Conservation (phyloP, 345 rosid genomes). For the Angophora floribunda region DNA sequence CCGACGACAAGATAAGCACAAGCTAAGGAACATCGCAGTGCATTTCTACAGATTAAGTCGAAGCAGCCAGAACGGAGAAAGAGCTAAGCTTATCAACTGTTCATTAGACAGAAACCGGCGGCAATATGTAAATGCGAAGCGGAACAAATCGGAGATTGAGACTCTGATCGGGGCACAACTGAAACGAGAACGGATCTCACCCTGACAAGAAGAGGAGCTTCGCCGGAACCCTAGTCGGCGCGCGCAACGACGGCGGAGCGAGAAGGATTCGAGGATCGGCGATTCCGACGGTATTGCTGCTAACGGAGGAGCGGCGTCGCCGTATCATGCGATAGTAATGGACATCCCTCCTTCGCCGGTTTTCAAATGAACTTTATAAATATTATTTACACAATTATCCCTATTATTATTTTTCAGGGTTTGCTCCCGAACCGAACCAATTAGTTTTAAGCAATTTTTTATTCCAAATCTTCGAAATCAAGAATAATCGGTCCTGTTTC, state of each 20-base stretch:
- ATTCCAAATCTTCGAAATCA: no score
- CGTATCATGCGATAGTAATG: neutral
- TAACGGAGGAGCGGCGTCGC: neutral
- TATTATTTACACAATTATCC: rapidly evolving
- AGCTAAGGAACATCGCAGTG: neutral
- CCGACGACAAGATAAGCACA: neutral
- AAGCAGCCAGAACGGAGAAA: neutral
- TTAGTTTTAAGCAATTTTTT: rapidly evolving
- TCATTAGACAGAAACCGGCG: neutral
- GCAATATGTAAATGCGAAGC: neutral
- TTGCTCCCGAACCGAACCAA: rapidly evolving
- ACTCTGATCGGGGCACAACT: neutral
- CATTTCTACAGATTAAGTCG: neutral
- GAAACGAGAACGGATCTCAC: neutral
- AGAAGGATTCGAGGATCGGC: neutral
- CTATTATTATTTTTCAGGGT: rapidly evolving
- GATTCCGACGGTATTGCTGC: neutral
- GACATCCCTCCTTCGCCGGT: neutral
- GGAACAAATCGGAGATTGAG: neutral
- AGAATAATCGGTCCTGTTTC: rapidly evolving
- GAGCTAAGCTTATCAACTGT: neutral
- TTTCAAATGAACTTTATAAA: neutral
- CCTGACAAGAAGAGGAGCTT: neutral
- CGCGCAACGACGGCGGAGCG: neutral
- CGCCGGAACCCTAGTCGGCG: neutral